Base-by-base conservation (phyloP, 768 basidiomycete genomes). In the Saitozyma sp. region DNA sequence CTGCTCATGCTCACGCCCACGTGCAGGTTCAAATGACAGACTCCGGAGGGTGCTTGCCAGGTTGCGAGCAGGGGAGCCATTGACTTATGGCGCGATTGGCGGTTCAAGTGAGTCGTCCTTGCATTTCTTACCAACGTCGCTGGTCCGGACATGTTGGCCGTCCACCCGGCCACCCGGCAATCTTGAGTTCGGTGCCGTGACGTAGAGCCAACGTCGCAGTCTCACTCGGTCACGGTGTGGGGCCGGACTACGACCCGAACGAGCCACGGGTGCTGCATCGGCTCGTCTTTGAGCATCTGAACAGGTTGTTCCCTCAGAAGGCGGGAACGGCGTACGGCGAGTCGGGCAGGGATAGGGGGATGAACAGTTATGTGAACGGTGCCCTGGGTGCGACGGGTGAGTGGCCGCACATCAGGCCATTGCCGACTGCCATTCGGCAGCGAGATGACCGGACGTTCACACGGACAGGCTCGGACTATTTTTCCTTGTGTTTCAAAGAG, bases 401-500 rank as follows among this genome's bases (percentile, higher is more conserved):
- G 69, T 68, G 8, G 14, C 29, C 38, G 8, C 16, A 16, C 9
- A 45, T 9, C 9, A 45, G 16, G 9, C 9, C 43, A 45, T 16
- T 45, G 43, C 9, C 9, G 43, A 16, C 43, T 42, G 20, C n/a
- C n/a, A n/a, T n/a, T n/a, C n/a, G n/a, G n/a, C n/a, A n/a, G n/a
- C n/a, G n/a, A n/a, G n/a, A n/a, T n/a, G n/a, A n/a, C n/a, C n/a
- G n/a, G n/a, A n/a, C n/a, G n/a, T n/a, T n/a, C n/a, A n/a, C n/a
- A 1, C 19, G 13, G 3, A 51, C 41, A 71, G 70, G 70, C 37
- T 58, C 63, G 17, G 67, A 71, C 17, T 79, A 79, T 56, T 77
- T 78, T 57, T 67, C 71, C 9, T 56, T 71, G 14, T 79, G 78
- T 56, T 79, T 73, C 61, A 63, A 65, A 20, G 77, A 79, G 57